These are phyloP conservation scores for Penicillium cinerascens DNA, from an alignment of 495 filamentous ascomycete genomes.

Conservation along the genomic window DNA sequence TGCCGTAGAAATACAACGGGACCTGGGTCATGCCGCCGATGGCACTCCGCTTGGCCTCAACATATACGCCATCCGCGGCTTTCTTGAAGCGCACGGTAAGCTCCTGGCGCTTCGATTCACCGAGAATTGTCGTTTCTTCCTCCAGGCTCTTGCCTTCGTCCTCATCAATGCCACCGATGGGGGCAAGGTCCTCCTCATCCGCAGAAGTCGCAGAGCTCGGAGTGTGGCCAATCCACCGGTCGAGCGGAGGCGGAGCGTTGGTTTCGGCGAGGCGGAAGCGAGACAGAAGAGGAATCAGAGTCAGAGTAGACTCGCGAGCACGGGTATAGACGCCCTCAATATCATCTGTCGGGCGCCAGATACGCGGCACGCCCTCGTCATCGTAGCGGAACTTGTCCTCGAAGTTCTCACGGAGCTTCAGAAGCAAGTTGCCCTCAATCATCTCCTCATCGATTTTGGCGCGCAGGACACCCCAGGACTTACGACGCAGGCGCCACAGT, in stretches of 20 bases:
- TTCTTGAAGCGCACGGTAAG: conserved; percentile 95
- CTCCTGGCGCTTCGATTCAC: conserved; percentile 82
- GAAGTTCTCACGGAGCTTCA: conserved; percentile 97
- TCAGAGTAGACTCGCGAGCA: conserved; percentile 85
- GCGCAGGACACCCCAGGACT: conserved; percentile 87
- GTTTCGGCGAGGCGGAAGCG: conserved; percentile 72
- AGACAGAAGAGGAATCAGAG: conserved; percentile 82
- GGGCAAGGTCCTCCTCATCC: conserved; percentile 83
- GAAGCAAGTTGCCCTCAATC: conserved; percentile 90
- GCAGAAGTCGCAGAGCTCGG: conserved; percentile 72
- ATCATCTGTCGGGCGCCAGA: conserved; percentile 96
- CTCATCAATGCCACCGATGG: conserved; percentile 87
- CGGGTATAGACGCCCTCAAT: conserved; percentile 92
- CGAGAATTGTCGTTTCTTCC: conserved; percentile 92
- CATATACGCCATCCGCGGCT: conserved; percentile 92
- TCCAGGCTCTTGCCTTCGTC: conserved; percentile 90
- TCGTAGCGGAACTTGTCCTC: conserved; percentile 99
- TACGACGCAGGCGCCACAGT: conserved; percentile 84
- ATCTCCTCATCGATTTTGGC: conserved; percentile 96
- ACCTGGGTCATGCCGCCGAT: conserved; percentile 95
- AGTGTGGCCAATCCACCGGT: conserved; percentile 73
- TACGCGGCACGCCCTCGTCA: conserved; percentile 86
- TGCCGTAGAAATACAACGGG: conserved; percentile 87
- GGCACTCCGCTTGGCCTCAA: conserved; percentile 93
- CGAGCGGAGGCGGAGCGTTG: conserved; percentile 70